Conservation (phyloP, 2,329 filamentous ascomycete genomes). For the Zymoseptoria brevis region DNA sequence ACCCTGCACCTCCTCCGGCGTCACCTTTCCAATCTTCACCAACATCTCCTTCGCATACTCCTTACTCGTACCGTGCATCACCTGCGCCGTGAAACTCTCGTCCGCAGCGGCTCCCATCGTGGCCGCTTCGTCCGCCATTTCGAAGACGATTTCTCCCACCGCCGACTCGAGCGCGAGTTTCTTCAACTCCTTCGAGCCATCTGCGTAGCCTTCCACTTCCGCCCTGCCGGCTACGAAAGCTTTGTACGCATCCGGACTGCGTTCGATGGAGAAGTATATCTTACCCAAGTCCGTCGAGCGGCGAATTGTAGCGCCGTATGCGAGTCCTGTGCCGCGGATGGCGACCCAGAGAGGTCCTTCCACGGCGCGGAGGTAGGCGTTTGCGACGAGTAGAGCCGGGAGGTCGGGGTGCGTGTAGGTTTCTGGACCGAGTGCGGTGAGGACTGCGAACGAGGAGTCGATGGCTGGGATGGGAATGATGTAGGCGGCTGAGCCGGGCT, state of each 20-base stretch:
- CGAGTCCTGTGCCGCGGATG: constrained; percentile 84
- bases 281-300: constrained; percentile 72
- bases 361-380: constrained; percentile 83
- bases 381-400: constrained; percentile 77
- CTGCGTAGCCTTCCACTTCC: constrained; percentile 66
- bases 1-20: constrained; percentile 64
- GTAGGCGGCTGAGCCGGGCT: constrained; percentile 66
- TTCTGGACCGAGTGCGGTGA: constrained; percentile 64
- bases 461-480: constrained; percentile 86
- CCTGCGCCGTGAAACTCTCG: constrained; percentile 74
- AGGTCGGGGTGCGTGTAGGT: constrained; percentile 70
- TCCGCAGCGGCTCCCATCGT: constrained; percentile 76
- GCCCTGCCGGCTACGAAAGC: constrained; percentile 71
- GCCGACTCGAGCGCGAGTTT: constrained; percentile 79
- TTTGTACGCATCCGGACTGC: constrained; percentile 80
- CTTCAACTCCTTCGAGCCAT: constrained; percentile 65
- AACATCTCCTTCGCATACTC: constrained; percentile 74
- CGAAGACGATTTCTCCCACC: constrained; percentile 79
- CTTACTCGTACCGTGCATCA: constrained; percentile 65
- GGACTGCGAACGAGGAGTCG: constrained; percentile 81
- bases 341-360: constrained; percentile 93
- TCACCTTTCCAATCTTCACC: constrained; percentile 67
- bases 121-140: constrained; percentile 78
- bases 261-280: constrained; percentile 78
- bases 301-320: constrained; percentile 77